Evolutionary conservation across 345 rosid genomes (phyloP).

Genomic region (Eutrema yunnanense): DNA sequence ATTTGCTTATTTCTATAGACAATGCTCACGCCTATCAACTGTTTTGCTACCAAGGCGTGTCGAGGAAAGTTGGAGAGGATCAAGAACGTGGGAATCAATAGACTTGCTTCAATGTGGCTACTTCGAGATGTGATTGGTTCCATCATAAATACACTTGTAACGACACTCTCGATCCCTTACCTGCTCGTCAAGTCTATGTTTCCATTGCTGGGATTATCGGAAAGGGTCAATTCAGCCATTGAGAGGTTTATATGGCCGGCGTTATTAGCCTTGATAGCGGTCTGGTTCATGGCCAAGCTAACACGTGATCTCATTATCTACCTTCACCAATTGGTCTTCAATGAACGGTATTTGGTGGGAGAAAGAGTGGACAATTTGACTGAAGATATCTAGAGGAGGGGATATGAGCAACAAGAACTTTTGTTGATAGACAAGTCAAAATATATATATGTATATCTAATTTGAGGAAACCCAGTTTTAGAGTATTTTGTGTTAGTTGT

Average conservation of each 20-base stretch:
- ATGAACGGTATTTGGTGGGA: slow-evolving; percentile 23
- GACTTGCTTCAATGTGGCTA: slow-evolving; percentile 10
- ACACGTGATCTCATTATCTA: background rate
- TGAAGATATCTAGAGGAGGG: background rate
- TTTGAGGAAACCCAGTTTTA: background rate
- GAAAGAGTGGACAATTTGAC: slow-evolving; percentile 8
- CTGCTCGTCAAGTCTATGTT: background rate
- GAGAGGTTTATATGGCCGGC: slow-evolving; percentile 16
- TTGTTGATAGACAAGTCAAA: slow-evolving; percentile 5
- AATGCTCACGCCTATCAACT: background rate
- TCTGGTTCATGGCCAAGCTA: slow-evolving; percentile 1
- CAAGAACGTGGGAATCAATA: background rate
- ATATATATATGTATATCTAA: background rate
- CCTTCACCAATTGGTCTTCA: slow-evolving; percentile 17
- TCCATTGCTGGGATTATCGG: slow-evolving; percentile 17
- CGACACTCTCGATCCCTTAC: slow-evolving; percentile 9
- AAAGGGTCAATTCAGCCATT: background rate
- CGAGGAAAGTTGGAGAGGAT: slow-evolving; percentile 5
- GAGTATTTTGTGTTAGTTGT: background rate
- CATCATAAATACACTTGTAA: slow-evolving; percentile 10
- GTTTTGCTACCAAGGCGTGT: slow-evolving; percentile 13
- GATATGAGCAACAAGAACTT: background rate
- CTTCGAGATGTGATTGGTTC: slow-evolving; percentile 17
- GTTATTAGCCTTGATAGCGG: background rate
- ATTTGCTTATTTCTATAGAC: background rate